Conservation (phyloP, 352 stramenopile species). For the Globisporangium iwayamae region DNA sequence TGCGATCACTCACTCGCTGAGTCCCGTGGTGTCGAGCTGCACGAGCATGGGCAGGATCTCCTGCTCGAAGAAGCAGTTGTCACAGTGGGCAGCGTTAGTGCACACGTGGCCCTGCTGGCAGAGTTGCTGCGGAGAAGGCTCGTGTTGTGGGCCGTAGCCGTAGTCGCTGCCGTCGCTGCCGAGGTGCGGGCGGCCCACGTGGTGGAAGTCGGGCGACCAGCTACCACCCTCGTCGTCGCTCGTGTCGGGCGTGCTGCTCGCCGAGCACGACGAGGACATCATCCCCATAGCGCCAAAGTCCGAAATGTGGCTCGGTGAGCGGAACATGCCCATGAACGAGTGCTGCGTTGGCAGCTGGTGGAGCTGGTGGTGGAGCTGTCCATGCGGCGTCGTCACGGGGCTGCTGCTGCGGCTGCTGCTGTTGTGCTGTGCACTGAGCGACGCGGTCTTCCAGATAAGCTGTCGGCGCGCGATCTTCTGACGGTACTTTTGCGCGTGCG, state of each 20-base stretch:
- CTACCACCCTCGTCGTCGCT: slow-evolving; percentile 17
- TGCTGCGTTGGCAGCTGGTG: slow-evolving; percentile 4
- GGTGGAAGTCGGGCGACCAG: slow-evolving; percentile 5
- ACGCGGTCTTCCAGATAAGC: slow-evolving; percentile 21
- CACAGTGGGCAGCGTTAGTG: slow-evolving; percentile 9
- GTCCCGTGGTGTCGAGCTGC: slow-evolving; percentile 23
- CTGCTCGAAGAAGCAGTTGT: slow-evolving; percentile 31
- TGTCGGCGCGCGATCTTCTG: slow-evolving; percentile 24
- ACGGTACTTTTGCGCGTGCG: slow-evolving; percentile 31
- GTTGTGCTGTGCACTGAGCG: slow-evolving; percentile 4
- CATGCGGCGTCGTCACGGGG: slow-evolving; percentile 22
- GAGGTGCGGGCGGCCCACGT: background rate
- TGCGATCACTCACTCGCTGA: slow-evolving; percentile 5
- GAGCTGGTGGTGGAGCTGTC: slow-evolving; percentile 16
- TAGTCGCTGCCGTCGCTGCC: slow-evolving; percentile 4
- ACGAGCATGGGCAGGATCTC: slow-evolving; percentile 33
- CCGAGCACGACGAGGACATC: slow-evolving; percentile 4
- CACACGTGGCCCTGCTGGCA: slow-evolving; percentile 12
- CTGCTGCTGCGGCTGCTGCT: background rate
- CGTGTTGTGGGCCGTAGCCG: background rate
- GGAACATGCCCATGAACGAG: slow-evolving; percentile 13
- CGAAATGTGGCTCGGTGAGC: background rate
- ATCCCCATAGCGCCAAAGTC: slow-evolving; percentile 11
- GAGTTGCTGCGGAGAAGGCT: background rate
- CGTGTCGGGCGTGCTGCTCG: slow-evolving; percentile 16